These are phyloP conservation scores for Pterothamnion heteromorphum DNA, from an alignment of 31 red algal species.

Conservation along the genomic window DNA sequence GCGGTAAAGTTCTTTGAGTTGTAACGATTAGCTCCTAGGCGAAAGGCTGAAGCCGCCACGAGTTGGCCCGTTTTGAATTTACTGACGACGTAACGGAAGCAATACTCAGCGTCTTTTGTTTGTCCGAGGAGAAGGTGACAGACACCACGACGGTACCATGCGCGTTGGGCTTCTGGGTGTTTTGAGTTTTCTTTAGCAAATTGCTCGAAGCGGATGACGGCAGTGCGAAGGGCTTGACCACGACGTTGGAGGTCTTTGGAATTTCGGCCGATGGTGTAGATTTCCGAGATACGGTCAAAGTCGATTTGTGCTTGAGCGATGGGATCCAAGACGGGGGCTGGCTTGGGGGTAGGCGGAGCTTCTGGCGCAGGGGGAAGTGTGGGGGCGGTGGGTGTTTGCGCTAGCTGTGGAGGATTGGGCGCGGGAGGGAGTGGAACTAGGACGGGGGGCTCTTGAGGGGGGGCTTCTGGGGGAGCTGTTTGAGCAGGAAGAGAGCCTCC, in stretches of 20 bases:
- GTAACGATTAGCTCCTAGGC: not conserved
- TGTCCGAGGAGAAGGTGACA: not conserved
- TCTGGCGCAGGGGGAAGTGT: no score
- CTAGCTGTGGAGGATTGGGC: no score
- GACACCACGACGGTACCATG: not conserved
- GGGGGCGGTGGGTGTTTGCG: no score
- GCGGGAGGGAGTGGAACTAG: no score
- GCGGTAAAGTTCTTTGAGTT: not conserved
- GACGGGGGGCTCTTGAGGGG: no score
- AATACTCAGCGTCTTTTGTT: not conserved
- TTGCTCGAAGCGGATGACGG: not conserved
- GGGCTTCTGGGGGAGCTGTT: no score
- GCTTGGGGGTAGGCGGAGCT: not conserved
- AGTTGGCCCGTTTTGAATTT: not conserved
- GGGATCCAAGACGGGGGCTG: not conserved
- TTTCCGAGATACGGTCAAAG: not conserved
- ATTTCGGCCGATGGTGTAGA: slow-evolving; percentile 2
- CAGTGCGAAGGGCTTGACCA: not conserved
- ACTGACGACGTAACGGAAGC: not conserved
- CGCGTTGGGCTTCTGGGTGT: not conserved
- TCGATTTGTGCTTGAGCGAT: not conserved
- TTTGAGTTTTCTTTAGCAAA: not conserved
- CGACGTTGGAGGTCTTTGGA: not conserved
- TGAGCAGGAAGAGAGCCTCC: no score
- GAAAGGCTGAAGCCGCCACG: not conserved